Base-by-base conservation (phyloP, 257 asterid genomes). In the Cinchona pubescens region DNA sequence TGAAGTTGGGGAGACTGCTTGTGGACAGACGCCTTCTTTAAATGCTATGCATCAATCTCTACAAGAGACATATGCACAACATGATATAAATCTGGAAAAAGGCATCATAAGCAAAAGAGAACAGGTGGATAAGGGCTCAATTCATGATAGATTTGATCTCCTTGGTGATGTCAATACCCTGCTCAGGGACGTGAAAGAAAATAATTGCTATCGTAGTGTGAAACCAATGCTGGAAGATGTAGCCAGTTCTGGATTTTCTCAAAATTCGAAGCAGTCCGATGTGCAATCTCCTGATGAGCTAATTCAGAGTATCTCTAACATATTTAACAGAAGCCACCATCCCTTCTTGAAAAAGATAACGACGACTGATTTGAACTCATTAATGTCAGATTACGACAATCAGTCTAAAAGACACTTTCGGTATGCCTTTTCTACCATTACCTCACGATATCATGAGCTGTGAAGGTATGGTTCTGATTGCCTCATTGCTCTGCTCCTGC, bases 391-490 rank as follows among this genome's bases (percentile, higher is more conserved):
- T 82, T 83, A 81, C 78, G 92, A 88, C 68, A 89, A 92, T 83
- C 98, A 95, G 78, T 92, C 99, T n/a, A n/a, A n/a, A n/a, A 27
- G 99, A 95, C 86, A 87, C 97, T 73, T 91, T 90, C 63, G 99
- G 99, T 76, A 89, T 90, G 92, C 99, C 99, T 69, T 87, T 83
- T 78, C 81, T 92, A 83, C 97, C 96, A 25, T 81, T 91, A 69
- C 99, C 99, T 79, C 90, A 87, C 80, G 96, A 92, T 85, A 82
- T 87, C 60, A 77, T 86, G 85, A 95, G 96, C 82, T 95, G 97
- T 76, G 98, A 94, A 90, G 99, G 99, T 71, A 92, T 95, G 99
- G 99, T 95, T 79, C 82, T 95, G 82, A 95, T 95, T 74, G 97
- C 98, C 73, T 92, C 99, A 64, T 90, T 95, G 80, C 90, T 95